A percentile compares a stretch with the other conserved stretches of the same genome.
These are phyloP conservation scores for Alnus rubra DNA, from an alignment of 306 rosid genomes.

Conservation along the genomic window DNA sequence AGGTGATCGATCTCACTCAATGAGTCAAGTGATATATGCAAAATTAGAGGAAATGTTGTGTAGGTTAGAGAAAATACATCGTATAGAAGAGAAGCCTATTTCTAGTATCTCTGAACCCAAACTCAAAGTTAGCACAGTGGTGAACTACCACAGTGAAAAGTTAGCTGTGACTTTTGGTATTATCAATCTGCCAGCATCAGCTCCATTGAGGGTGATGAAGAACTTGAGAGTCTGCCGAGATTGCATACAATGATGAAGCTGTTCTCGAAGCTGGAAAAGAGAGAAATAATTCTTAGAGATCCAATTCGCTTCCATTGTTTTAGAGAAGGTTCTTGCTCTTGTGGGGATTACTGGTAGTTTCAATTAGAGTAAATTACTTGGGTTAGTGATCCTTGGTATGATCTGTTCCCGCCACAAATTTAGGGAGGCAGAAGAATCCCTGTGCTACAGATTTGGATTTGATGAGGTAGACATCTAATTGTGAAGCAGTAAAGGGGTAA, in stretches of 20 bases:
- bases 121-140: not conserved
- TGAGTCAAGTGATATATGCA: conserved; percentile 39
- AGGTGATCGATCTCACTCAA: conserved; percentile 52
- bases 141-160: conserved; percentile 59
- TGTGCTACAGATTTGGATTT: too few species aligned
- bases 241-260: conserved; percentile 56
- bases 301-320: conserved; percentile 58
- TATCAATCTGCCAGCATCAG: conserved; percentile 45
- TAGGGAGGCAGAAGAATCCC: too few species aligned
- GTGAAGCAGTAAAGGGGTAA: too few species aligned
- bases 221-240: conserved; percentile 61
- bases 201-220: conserved; percentile 68
- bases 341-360: conserved; percentile 61
- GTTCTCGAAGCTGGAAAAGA: conserved; percentile 49
- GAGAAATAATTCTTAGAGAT: conserved; percentile 62
- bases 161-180: conserved; percentile 64
- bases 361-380: conserved; percentile 4
- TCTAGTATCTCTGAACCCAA: conserved; percentile 22
- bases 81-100: conserved; percentile 14
- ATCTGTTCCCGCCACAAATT: too few species aligned
- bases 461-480: too few species aligned
- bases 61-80: conserved; percentile 31
- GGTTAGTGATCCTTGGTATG: not conserved
- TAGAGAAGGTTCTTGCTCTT: conserved; percentile 60
- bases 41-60: conserved; percentile 41